These are phyloP conservation scores for Balakata baccata DNA, from an alignment of 345 rosid species.

Conservation along the genomic window DNA sequence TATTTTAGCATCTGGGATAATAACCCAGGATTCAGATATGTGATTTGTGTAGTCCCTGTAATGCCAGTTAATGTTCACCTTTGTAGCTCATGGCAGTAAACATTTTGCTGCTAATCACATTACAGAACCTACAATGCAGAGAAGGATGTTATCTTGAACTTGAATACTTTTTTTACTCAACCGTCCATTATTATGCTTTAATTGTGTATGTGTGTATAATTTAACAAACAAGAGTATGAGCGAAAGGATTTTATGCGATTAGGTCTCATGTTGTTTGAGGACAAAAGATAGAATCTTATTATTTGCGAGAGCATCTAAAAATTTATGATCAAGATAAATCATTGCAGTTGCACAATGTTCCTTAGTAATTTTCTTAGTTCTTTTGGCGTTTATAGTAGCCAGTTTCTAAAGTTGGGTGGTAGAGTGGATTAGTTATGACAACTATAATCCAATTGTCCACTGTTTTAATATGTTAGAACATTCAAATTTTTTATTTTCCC, in stretches of 20 bases:
- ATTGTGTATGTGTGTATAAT: not conserved
- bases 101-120: not conserved
- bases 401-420: not conserved
- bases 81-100: not conserved
- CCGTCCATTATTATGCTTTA: not conserved
- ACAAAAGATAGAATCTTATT: not conserved
- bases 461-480: not conserved
- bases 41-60: not conserved
- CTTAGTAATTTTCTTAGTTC: not conserved
- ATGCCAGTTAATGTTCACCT: slow-evolving; percentile 1
- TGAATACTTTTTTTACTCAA: not conserved
- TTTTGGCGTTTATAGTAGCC: not conserved
- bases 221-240: not conserved
- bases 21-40: not conserved
- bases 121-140: not conserved
- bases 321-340: not conserved
- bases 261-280: not conserved
- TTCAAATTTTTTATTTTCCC: not conserved
- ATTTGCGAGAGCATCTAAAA: not conserved
- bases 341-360: not conserved
- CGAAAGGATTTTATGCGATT: not conserved
- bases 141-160: not conserved
- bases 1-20: not conserved
- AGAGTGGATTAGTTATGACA: not conserved
- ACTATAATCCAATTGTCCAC: not conserved